These are phyloP conservation scores for Heracleum sosnowskyi DNA, from an alignment of 129 eudicot species.

Conservation along the genomic window DNA sequence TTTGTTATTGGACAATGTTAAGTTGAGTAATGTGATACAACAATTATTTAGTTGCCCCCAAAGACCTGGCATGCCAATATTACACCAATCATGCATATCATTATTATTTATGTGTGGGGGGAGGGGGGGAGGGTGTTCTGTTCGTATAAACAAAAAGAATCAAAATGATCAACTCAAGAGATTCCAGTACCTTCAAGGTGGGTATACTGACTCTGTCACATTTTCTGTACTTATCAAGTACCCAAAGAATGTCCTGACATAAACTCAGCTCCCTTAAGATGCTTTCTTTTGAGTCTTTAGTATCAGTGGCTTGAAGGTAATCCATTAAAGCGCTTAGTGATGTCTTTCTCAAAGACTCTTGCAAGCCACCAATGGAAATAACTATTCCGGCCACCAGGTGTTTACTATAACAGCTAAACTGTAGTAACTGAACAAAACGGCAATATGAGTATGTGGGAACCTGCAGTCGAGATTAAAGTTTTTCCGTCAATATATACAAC, in stretches of 20 bases:
- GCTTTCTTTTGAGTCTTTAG: slow-evolving; percentile 19
- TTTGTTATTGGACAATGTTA: neutral
- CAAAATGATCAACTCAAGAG: neutral
- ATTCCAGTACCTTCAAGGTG: slow-evolving; percentile 64
- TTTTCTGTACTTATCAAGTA: slow-evolving; percentile 70
- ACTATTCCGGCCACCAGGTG: slow-evolving; percentile 72
- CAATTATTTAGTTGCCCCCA: neutral
- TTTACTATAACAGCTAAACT: slow-evolving; percentile 65
- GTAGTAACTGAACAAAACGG: slow-evolving; percentile 62
- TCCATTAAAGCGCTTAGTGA: slow-evolving; percentile 74
- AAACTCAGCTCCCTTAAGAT: slow-evolving; percentile 37
- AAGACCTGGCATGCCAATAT: neutral
- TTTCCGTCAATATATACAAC: neutral
- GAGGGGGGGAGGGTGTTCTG: neutral
- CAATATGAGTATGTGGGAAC: slow-evolving; percentile 79
- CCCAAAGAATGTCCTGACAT: slow-evolving; percentile 68
- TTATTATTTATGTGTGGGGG: neutral
- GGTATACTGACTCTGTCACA: slow-evolving; percentile 83
- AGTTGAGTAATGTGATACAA: neutral
- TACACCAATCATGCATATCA: neutral
- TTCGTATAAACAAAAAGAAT: neutral
- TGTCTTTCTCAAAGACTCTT: slow-evolving; percentile 79
- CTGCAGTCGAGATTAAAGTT: slow-evolving; percentile 30
- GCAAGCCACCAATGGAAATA: slow-evolving; percentile 85
- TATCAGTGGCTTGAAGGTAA: slow-evolving; percentile 46